Evolutionary conservation across 2,329 filamentous ascomycete species (phyloP), one percentile per base, ranked within the genome.

Genomic region (Fusarium subglutinans): DNA sequence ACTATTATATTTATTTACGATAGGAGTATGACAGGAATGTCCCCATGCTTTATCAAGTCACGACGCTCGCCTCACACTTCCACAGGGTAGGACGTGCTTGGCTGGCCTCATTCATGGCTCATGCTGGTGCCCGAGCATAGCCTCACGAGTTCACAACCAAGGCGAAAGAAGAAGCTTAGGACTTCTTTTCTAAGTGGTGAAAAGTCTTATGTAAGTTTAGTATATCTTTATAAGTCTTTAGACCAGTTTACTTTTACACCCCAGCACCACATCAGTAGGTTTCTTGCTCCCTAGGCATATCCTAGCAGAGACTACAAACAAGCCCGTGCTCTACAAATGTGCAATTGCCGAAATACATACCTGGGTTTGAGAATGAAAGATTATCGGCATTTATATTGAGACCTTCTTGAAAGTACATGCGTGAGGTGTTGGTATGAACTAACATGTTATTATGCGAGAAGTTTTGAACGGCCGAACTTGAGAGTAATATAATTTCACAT

Each of bases 91-190:
- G 38, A 13, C 28, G 20, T 30, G 30, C 22, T 38, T 37, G 22
- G 40, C 22, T 59, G 24, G 48, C 61, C 54, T 69, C 56, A 54
- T 38, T 56, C 60, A 70, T n/a, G 48, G 48, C 38, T 55, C 50
- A 56, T 26, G 44, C 63, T 37, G 35, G 26, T 53, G 24, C 26
- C 38, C 28, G 13, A 65, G 55, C 50, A 53, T 48, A 37, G 40
- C 54, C 65, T 60, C 48, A 65, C 40, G 44, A 30, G 18, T 24
- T 60, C 30, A 60, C 40, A 47, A 44, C 17, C n/a, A 35, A 24
- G 28, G 22, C 15, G 22, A 35, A 30, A 11, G 3, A 14, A 35
- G 30, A 51, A 24, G 5, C 17, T 14, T 24, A 11, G 17, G 48
- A 35, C 30, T 24, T 51, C 7, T 51, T n/a, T 3, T 11, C 15